Conservation (phyloP, 805 yeast species). For the Kazachstania martiniae region DNA sequence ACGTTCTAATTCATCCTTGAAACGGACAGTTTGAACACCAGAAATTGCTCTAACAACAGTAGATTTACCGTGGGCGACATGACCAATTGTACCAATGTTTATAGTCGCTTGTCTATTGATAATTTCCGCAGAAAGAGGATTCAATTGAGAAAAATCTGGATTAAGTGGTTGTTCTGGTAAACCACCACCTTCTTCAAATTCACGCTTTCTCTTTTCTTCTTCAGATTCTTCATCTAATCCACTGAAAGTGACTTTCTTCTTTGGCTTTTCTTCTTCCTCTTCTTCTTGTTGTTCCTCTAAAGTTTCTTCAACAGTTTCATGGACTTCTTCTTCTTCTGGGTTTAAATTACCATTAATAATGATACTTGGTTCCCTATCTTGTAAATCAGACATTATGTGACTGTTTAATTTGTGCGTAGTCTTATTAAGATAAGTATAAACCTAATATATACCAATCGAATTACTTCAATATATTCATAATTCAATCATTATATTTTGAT, state of each 20-base stretch:
- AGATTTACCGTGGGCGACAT: slow-evolving; percentile 91
- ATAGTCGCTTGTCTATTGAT: slow-evolving; percentile 98
- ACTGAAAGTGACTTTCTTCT: slow-evolving; percentile 79
- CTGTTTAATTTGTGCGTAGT: too few species aligned
- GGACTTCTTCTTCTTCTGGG: slow-evolving; percentile 29
- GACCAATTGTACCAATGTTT: slow-evolving; percentile 95
- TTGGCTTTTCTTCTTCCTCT: slow-evolving; percentile 30
- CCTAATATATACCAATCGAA: too few species aligned
- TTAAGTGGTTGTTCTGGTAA: slow-evolving; percentile 90
- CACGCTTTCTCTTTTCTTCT: slow-evolving; percentile 69
- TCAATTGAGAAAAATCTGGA: slow-evolving; percentile 71
- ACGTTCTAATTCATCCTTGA: slow-evolving; percentile 98
- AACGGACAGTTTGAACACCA: slow-evolving; percentile 97
- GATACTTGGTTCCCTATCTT: slow-evolving; percentile 77
- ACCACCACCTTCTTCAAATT: slow-evolving; percentile 97
- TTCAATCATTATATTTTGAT: too few species aligned
- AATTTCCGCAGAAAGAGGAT: slow-evolving; percentile 89
- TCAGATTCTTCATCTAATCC: slow-evolving; percentile 55
- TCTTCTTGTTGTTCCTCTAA: slow-evolving; percentile 28
- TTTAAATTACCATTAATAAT: slow-evolving; percentile 57
- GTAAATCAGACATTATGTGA: slow-evolving; percentile 56
- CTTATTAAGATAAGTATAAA: too few species aligned
- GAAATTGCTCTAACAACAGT: slow-evolving; percentile 94
- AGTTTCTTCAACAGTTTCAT: slow-evolving; percentile 24
- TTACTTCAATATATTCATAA: too few species aligned